phyloP scores from a whole-genome alignment of 2,329 filamentous ascomycete genomes.

The Hawksworthiomyces lignivorus region DNA sequence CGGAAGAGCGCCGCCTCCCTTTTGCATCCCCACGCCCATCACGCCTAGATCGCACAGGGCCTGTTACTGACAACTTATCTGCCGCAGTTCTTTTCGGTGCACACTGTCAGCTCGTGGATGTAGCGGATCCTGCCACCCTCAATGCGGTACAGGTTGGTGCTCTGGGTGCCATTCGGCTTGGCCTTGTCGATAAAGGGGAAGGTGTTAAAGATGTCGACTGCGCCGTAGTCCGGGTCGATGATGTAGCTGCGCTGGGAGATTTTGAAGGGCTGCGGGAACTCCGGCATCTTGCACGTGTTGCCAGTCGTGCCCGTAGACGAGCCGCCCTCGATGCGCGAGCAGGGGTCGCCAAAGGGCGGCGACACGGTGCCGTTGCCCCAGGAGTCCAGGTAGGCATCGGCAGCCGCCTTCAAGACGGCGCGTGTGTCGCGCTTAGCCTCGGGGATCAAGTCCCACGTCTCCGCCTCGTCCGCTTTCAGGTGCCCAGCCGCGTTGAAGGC shows the following conservation, averaged over 20 bases:
- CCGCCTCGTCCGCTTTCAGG: slow-evolving; percentile 9
- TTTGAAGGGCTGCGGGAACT: slow-evolving; percentile 12
- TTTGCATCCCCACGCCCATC: too few species aligned
- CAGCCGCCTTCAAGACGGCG: slow-evolving; percentile 11
- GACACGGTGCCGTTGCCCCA: slow-evolving; percentile 10
- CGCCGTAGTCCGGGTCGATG: slow-evolving; percentile 14
- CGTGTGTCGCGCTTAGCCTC: slow-evolving; percentile 14
- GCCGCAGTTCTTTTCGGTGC: slow-evolving; percentile 12
- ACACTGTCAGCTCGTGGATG: slow-evolving; percentile 19
- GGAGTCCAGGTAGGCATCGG: slow-evolving; percentile 14
- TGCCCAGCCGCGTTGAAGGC: slow-evolving; percentile 12
- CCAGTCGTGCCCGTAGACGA: not conserved
- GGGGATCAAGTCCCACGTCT: slow-evolving; percentile 13
- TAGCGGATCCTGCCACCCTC: slow-evolving; percentile 18
- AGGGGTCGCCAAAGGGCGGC: slow-evolving; percentile 10
- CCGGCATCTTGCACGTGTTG: slow-evolving; percentile 12
- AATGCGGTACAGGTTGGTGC: slow-evolving; percentile 17
- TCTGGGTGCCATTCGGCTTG: slow-evolving; percentile 14
- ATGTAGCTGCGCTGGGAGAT: slow-evolving; percentile 13
- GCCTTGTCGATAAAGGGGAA: slow-evolving; percentile 19
- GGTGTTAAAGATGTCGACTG: slow-evolving; percentile 16
- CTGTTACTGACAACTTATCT: too few species aligned
- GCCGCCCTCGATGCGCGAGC: slow-evolving; percentile 15
- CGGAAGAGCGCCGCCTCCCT: too few species aligned
- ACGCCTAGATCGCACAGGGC: too few species aligned